A percentile compares a stretch with the other conserved stretches of the same genome.
These are phyloP conservation scores for Penicillium coprophilum DNA, from an alignment of 495 filamentous ascomycete genomes.

Conservation along the genomic window DNA sequence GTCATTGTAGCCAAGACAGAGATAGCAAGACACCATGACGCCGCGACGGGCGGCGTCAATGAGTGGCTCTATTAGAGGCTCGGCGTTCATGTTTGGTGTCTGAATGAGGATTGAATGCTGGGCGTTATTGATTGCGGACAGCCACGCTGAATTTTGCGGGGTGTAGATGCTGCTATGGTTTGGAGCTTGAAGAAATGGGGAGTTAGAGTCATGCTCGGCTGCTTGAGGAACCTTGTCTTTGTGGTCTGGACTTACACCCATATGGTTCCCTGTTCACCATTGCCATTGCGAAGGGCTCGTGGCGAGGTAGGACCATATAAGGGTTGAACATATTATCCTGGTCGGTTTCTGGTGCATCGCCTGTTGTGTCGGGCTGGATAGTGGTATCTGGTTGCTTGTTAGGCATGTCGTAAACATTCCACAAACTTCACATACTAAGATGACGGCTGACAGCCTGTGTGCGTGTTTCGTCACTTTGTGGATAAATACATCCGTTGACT, in stretches of 20 bases:
- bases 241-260: constrained; percentile 40
- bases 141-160: constrained; percentile 71
- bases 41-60: constrained; percentile 63
- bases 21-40: constrained; percentile 63
- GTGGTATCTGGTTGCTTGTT: constrained; percentile 48
- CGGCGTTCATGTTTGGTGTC: constrained; percentile 73
- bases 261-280: constrained; percentile 67
- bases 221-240: not conserved
- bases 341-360: constrained; percentile 52
- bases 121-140: constrained; percentile 66
- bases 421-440: constrained; percentile 46
- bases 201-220: not conserved
- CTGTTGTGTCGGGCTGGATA: constrained; percentile 49
- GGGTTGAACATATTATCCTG: constrained; percentile 59
- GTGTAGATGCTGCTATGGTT: constrained; percentile 57
- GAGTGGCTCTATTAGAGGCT: constrained; percentile 61
- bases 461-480: constrained; percentile 48
- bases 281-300: constrained; percentile 66
- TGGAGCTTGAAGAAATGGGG: constrained; percentile 35
- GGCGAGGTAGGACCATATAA: constrained; percentile 54
- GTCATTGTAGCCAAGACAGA: constrained; percentile 79
- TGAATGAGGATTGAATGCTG: constrained; percentile 65
- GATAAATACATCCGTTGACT: constrained; percentile 53
- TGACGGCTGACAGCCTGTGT: constrained; percentile 59
- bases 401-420: not conserved